Evolutionary conservation across 805 yeast species (phyloP).

Genomic region (Lachancea sp.): DNA sequence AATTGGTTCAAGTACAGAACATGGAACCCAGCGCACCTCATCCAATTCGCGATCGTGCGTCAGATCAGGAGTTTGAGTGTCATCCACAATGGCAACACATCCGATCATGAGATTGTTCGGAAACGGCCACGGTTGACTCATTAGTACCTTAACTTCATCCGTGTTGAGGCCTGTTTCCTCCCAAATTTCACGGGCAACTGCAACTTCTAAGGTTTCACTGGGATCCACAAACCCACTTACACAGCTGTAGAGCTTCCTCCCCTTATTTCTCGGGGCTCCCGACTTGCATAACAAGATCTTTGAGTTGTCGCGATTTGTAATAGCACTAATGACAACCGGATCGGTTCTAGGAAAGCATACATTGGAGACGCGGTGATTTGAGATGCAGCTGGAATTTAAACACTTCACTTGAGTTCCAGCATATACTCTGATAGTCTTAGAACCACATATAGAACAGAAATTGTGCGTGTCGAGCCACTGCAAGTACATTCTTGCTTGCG

Average conservation of each 20-base stretch:
- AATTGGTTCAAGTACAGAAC: slow-evolving; percentile 37
- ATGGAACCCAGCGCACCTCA: slow-evolving; percentile 82
- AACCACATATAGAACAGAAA: slow-evolving; percentile 86
- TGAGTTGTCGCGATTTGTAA: slow-evolving; percentile 45
- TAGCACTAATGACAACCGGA: slow-evolving; percentile 77
- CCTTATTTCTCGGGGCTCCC: slow-evolving; percentile 61
- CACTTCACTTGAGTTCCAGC: slow-evolving; percentile 62
- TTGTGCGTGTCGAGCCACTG: slow-evolving; percentile 76
- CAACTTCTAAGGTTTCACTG: slow-evolving; percentile 83
- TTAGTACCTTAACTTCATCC: slow-evolving; percentile 49
- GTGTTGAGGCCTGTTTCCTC: slow-evolving; percentile 84
- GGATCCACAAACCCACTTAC: slow-evolving; percentile 97
- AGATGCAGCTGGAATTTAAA: slow-evolving; percentile 23
- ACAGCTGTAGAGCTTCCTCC: slow-evolving; percentile 71
- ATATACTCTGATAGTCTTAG: slow-evolving; percentile 50
- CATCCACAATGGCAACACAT: slow-evolving; percentile 71
- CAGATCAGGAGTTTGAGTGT: slow-evolving; percentile 56
- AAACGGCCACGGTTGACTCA: slow-evolving; percentile 96
- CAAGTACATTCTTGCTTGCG: slow-evolving; percentile 76
- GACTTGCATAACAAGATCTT: slow-evolving; percentile 26
- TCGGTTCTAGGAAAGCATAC: slow-evolving; percentile 90
- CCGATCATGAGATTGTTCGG: slow-evolving; percentile 94
- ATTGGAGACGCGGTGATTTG: slow-evolving; percentile 49
- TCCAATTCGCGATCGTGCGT: slow-evolving; percentile 80
- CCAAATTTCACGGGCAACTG: slow-evolving; percentile 85